Evolutionary conservation across 2,329 filamentous ascomycete species (phyloP), one percentile per base, ranked within the genome.

Genomic region (Clonostachys byssicola): DNA sequence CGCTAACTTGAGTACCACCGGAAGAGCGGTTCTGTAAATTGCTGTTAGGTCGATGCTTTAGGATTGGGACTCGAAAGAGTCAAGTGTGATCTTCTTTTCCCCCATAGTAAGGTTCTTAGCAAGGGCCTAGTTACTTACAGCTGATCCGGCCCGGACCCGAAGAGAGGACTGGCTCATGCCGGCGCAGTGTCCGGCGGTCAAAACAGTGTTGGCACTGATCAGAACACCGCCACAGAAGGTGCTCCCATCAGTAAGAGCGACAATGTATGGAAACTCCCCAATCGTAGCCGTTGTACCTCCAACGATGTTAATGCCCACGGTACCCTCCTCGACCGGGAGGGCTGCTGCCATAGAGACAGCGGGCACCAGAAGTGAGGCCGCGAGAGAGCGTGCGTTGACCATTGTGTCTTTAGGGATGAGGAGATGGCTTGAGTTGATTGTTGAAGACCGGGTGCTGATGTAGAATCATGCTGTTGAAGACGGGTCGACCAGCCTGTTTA

Each of bases 241-340:
- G 16, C 49, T 44, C 33, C 46, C 46, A 34, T 39, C 42, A 16
- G 12, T 23, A 42, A 63, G 49, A 47, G 49, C 53, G 45, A 63
- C 60, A n/a, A 63, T 62, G 57, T 54, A 63, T 18, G 60, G 61
- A 41, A 63, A 62, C 14, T 63, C 61, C 20, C 56, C 59, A 18
- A 51, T 23, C 4, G n/a, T 17, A 34, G 59, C 59, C n/a, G 34
- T 43, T 3, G 49, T 47, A 20, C 59, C 59, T n/a, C 59, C 59
- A 23, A 61, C 59, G 10, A 61, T 61, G 12, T 46, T 23, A n/a
- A n/a, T 34, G 10, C 13, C 17, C 14, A 39, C 36, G 17, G 3
- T 18, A 18, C 14, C 36, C 14, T n/a, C 14, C 6, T 30, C 23
- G 20, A 30, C 8, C 23, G 23, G 23, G 23, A 40, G 13, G 7